Evolutionary conservation across 805 yeast species (phyloP).

Genomic region (Gaillardinia entomophila): DNA sequence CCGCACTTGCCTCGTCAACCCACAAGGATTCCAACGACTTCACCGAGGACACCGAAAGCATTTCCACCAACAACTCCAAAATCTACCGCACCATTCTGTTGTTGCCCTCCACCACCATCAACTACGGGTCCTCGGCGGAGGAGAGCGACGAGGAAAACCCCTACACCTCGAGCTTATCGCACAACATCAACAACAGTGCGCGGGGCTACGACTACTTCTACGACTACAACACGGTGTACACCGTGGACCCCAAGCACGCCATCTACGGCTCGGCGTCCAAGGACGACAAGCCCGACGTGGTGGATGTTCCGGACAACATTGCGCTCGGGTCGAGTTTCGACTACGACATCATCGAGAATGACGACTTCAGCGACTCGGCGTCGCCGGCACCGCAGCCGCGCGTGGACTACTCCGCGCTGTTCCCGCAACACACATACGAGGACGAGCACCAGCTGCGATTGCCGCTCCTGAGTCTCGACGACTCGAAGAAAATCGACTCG

Average conservation of each 20-base stretch:
- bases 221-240: conserved; percentile 75
- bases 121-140: conserved; percentile 62
- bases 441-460: conserved; percentile 6
- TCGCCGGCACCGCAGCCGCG: too few relatives aligned
- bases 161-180: conserved; percentile 54
- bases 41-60: conserved; percentile 22
- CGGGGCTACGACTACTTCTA: conserved; percentile 75
- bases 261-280: conserved; percentile 24
- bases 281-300: conserved; percentile 32
- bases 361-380: conserved; percentile 9
- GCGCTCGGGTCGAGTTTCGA: conserved; percentile 35
- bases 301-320: conserved; percentile 44
- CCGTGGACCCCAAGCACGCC: conserved; percentile 42
- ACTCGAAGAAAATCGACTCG: conserved; percentile 5
- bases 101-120: conserved; percentile 82
- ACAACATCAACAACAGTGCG: conserved; percentile 53
- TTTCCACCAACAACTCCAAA: conserved; percentile 24
- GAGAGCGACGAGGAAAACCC: conserved; percentile 50
- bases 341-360: conserved; percentile 28
- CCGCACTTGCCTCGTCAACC: conserved; percentile 1
- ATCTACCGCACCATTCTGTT: conserved; percentile 58
- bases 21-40: conserved; percentile 2
- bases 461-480: conserved; percentile 13
- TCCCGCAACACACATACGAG: conserved; percentile 1
- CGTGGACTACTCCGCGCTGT: conserved; percentile 16